A percentile compares a stretch with the other conserved stretches of the same genome.
phyloP scores from a whole-genome alignment of 139 green algal genomes.

The Micractinium conductrix region DNA sequence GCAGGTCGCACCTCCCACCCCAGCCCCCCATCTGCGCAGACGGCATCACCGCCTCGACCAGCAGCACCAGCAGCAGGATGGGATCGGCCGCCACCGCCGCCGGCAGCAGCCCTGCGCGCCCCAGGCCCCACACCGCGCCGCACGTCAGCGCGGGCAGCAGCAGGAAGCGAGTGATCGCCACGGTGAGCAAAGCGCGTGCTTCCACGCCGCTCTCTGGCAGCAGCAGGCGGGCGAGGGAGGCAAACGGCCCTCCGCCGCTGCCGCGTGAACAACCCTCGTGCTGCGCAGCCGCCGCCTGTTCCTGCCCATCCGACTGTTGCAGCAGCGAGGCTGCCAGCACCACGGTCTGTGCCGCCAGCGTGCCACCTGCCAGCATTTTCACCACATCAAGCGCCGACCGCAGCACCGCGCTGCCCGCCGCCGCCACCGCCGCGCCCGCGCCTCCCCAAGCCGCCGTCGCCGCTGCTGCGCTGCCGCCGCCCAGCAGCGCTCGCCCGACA shows the following conservation, averaged over 20 bases:
- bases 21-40: constrained; percentile 30
- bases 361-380: constrained; percentile 52
- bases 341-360: constrained; percentile 61
- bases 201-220: constrained; percentile 33
- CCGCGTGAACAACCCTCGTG: neutral
- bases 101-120: constrained; percentile 9
- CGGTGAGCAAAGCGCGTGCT: constrained; percentile 38
- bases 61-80: constrained; percentile 49
- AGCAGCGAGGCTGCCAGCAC: constrained; percentile 67
- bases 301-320: neutral
- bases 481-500: constrained; percentile 38
- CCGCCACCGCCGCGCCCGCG: neutral
- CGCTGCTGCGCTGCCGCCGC: constrained; percentile 1
- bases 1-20: neutral
- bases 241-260: neutral
- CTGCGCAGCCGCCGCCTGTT: neutral
- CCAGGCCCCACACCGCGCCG: neutral
- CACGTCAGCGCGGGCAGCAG: constrained; percentile 46
- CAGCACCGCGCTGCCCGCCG: neutral
- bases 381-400: constrained; percentile 44
- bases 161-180: constrained; percentile 51
- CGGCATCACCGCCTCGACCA: constrained; percentile 58
- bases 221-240: neutral
- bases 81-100: constrained; percentile 29
- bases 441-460: neutral